Evolutionary conservation across 2,329 filamentous ascomycete species (phyloP).

Genomic region (Blastomyces gilchristii): DNA sequence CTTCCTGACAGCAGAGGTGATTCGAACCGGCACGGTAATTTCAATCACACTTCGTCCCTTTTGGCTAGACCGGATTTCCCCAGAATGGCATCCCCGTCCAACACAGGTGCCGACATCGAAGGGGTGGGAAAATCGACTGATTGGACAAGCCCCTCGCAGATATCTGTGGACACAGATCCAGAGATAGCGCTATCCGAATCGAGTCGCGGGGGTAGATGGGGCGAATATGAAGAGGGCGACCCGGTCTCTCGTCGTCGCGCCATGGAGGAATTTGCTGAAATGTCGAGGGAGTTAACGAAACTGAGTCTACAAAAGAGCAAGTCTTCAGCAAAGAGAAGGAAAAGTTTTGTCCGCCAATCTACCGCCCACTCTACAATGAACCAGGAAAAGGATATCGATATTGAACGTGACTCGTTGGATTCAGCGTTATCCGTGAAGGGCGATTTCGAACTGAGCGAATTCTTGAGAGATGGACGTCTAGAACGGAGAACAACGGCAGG

Average conservation of each 20-base stretch:
- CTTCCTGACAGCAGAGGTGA: neutral
- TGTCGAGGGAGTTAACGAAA: slow-evolving; percentile 46
- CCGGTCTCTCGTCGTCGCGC: slow-evolving; percentile 44
- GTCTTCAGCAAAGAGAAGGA: slow-evolving; percentile 22
- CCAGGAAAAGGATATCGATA: slow-evolving; percentile 41
- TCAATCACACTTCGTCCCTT: neutral
- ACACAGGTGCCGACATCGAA: neutral
- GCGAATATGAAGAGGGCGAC: slow-evolving; percentile 49
- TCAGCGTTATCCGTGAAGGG: neutral
- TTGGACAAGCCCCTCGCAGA: neutral
- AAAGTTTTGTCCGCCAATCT: slow-evolving; percentile 22
- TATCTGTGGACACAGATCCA: neutral
- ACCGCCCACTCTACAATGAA: slow-evolving; percentile 30
- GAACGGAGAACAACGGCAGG: slow-evolving; percentile 14
- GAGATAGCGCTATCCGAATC: neutral
- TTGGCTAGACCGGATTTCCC: neutral
- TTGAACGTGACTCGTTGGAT: slow-evolving; percentile 30
- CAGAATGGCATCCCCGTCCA: neutral
- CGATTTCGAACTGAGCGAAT: slow-evolving; percentile 7
- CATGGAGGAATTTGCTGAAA: slow-evolving; percentile 50
- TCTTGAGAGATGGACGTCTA: slow-evolving; percentile 10
- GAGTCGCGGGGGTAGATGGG: slow-evolving; percentile 47
- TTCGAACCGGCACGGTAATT: neutral
- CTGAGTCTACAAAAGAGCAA: slow-evolving; percentile 38
- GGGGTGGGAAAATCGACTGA: neutral